A percentile compares a stretch with the other conserved stretches of the same genome.
Evolutionary conservation across 352 stramenopile genomes (phyloP).

Genomic region (Globisporangium takayamanum): DNA sequence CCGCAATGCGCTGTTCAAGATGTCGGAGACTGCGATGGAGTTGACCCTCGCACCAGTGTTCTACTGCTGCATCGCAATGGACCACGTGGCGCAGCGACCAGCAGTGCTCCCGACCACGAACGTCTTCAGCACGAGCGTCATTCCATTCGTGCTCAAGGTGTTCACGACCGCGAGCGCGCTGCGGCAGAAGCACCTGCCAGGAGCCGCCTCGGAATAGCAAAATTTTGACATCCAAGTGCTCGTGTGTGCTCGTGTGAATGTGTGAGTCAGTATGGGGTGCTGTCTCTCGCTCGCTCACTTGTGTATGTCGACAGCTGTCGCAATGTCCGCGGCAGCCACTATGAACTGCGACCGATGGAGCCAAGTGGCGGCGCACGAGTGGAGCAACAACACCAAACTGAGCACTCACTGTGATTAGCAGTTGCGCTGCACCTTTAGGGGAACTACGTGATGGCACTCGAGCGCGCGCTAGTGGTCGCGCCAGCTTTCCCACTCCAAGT

Average conservation of each 20-base stretch:
- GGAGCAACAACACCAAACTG: no score
- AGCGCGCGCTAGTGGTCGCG: slow-evolving; percentile 46
- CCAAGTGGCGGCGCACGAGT: no score
- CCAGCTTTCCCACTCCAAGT: slow-evolving; percentile 79
- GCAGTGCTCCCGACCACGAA: slow-evolving; percentile 20
- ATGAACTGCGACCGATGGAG: no score
- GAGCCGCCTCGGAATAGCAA: background rate
- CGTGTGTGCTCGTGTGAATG: no score
- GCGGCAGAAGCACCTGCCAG: slow-evolving; percentile 7
- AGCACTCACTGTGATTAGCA: no score
- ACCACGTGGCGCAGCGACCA: slow-evolving; percentile 16
- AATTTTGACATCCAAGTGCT: no score
- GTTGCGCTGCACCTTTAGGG: no score
- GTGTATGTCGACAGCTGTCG: no score
- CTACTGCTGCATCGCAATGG: slow-evolving; percentile 32
- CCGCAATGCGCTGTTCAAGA: slow-evolving; percentile 2
- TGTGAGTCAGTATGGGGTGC: no score
- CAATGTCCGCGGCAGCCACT: no score
- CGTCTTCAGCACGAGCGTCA: slow-evolving; percentile 32
- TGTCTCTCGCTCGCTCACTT: no score
- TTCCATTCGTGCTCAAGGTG: slow-evolving; percentile 36
- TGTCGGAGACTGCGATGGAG: slow-evolving; percentile 23
- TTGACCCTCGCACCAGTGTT: slow-evolving; percentile 36
- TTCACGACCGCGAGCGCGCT: slow-evolving; percentile 18
- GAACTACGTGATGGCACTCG: no score